phyloP scores from a whole-genome alignment of 2,329 filamentous ascomycete genomes.

The Hysterium pulicare region DNA sequence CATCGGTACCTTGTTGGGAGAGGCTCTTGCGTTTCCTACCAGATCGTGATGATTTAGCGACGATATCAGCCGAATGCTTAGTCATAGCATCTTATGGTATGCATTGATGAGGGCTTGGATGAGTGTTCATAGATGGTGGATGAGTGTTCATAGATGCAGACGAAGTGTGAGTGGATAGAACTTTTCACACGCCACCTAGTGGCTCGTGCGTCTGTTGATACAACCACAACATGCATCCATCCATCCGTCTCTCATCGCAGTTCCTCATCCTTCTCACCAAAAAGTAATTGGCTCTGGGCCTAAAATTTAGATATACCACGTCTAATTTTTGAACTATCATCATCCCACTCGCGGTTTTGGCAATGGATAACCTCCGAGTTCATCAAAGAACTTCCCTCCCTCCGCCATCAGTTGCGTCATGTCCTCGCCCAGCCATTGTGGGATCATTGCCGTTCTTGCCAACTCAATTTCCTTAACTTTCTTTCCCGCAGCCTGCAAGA shows the following conservation, averaged over 20 bases:
- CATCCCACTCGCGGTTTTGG: slow-evolving; percentile 18
- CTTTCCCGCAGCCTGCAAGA: slow-evolving; percentile 25
- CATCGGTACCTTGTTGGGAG: slow-evolving; percentile 10
- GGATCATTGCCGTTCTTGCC: slow-evolving; percentile 20
- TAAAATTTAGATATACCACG: too few species aligned
- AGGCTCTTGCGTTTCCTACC: slow-evolving; percentile 9
- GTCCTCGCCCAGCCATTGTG: slow-evolving; percentile 33
- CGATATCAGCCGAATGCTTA: slow-evolving; percentile 28
- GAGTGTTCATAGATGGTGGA: too few species aligned
- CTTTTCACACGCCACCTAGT: too few species aligned
- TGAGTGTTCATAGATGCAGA: too few species aligned
- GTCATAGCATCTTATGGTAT: slow-evolving; percentile 36
- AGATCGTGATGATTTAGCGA: slow-evolving; percentile 13
- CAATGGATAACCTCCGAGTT: slow-evolving; percentile 34
- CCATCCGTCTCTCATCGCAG: too few species aligned
- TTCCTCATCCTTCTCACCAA: too few species aligned
- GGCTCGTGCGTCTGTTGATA: too few species aligned
- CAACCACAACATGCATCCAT: too few species aligned
- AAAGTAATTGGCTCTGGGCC: too few species aligned
- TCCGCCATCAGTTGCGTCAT: slow-evolving; percentile 29
- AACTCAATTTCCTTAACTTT: slow-evolving; percentile 30
- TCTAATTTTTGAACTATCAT: too few species aligned
- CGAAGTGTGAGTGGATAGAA: too few species aligned
- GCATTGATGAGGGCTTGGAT: too few species aligned
- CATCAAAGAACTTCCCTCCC: slow-evolving; percentile 33